Evolutionary conservation across 2,329 filamentous ascomycete species (phyloP).

Genomic region (Tolypocladium ovalisporum): DNA sequence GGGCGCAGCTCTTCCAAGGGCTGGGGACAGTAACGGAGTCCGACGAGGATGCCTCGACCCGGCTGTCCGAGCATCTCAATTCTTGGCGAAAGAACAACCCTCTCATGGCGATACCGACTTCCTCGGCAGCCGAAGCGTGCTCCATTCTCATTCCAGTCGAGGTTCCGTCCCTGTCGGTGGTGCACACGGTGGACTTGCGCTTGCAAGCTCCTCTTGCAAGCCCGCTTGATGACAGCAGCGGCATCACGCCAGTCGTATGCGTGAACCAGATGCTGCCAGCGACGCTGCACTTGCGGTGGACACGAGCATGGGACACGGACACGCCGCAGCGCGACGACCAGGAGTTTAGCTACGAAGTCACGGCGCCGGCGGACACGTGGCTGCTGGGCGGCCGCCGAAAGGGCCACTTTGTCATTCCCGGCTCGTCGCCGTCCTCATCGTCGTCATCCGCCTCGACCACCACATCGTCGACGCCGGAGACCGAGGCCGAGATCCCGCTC

Average conservation of each 20-base stretch:
- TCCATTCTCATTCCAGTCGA: slow-evolving; percentile 84
- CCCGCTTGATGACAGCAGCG: slow-evolving; percentile 14
- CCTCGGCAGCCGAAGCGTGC: slow-evolving; percentile 27
- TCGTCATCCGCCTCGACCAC: slow-evolving; percentile 25
- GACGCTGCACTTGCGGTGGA: slow-evolving; percentile 51
- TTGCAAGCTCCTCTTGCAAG: slow-evolving; percentile 29
- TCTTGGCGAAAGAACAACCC: slow-evolving; percentile 20
- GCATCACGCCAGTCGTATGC: slow-evolving; percentile 34
- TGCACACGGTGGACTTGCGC: slow-evolving; percentile 66
- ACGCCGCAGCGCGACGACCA: slow-evolving; percentile 34
- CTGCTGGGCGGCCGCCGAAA: slow-evolving; percentile 73
- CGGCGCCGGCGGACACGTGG: slow-evolving; percentile 66
- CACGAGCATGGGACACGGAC: slow-evolving; percentile 48
- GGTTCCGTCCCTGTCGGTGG: slow-evolving; percentile 69
- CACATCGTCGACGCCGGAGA: slow-evolving; percentile 34
- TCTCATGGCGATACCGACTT: slow-evolving; percentile 14
- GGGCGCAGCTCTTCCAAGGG: slow-evolving; percentile 38
- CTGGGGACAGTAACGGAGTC: slow-evolving; percentile 30
- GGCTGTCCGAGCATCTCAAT: slow-evolving; percentile 17
- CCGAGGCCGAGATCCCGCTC: slow-evolving; percentile 51
- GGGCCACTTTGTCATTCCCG: slow-evolving; percentile 60
- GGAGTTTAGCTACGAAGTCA: slow-evolving; percentile 76
- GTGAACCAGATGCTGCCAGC: slow-evolving; percentile 57
- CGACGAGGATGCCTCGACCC: slow-evolving; percentile 17
- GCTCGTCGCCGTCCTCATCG: slow-evolving; percentile 18